These are phyloP conservation scores for Scalesia atractyloides DNA, from an alignment of 129 eudicot genomes.

Conservation along the genomic window DNA sequence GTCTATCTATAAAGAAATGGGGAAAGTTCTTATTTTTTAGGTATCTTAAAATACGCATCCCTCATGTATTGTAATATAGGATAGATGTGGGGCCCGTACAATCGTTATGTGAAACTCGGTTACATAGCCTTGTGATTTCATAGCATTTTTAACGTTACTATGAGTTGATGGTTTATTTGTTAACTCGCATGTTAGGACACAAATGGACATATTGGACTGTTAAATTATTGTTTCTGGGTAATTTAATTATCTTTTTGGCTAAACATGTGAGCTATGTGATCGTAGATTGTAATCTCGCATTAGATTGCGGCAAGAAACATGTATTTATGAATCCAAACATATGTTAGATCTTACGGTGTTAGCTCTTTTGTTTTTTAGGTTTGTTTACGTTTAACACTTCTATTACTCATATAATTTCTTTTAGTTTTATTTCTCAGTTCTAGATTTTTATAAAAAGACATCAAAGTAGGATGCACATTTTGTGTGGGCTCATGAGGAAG, in stretches of 20 bases:
- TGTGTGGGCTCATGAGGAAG: not conserved
- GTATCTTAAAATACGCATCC: too few relatives aligned
- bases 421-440: not conserved
- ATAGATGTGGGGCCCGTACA: too few relatives aligned
- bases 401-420: not conserved
- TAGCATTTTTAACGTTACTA: too few relatives aligned
- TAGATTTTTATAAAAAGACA: too few relatives aligned
- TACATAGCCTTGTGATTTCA: too few relatives aligned
- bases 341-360: not conserved
- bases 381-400: not conserved
- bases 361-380: not conserved
- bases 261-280: too few relatives aligned
- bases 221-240: not conserved
- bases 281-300: not conserved
- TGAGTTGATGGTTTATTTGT: too few relatives aligned
- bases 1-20: too few relatives aligned
- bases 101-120: too few relatives aligned
- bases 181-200: too few relatives aligned
- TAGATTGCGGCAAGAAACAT: not conserved
- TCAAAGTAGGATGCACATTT: not conserved
- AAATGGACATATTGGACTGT: not conserved
- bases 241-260: not conserved
- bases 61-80: too few relatives aligned
- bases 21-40: too few relatives aligned
- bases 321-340: not conserved